Evolutionary conservation across 176 grass and related monocot genomes (phyloP), one percentile per base, ranked within the genome.

Genomic region (Chloris gayana): DNA sequence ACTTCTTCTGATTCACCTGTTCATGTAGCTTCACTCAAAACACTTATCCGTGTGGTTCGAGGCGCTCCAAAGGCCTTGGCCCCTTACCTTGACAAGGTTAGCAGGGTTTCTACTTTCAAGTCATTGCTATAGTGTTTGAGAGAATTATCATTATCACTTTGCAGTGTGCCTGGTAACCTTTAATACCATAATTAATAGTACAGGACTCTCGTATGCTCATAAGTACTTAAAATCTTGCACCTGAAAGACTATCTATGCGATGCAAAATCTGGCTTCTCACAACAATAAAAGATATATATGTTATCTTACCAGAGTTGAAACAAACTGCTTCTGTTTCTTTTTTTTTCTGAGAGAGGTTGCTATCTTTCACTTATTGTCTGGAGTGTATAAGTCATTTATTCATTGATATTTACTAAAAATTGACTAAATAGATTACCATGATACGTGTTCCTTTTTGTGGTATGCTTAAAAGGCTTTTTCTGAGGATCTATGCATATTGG

Each of bases 1-100:
- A 94, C 87, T 85, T 91, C 83, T 32, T 94, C 91, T 77, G 95
- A 98, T 91, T 98, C 95, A 77, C 87, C 91, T 82, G 90, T 94
- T 78, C 95, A 98, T 64, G 67, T 98, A 39, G 88, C 88, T 65
- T 92, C 91, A 35, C 69, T 98, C 50, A 98, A 94, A 81, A 89
- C 89, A 81, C 68, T 98, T 46, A 88, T 92, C 76, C 91, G 95
- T 77, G 89, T 92, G 68, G 88, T 94, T 69, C 87, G 95, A 74
- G 88, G 92, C 1, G 75, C 85, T 80, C 92, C 90, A 19, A 98
- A 98, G 84, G 50, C 79, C 42, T 85, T 98, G 81, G 90, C 81
- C 59, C 85, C 81, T 67, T 88, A 94, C 73, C 90, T 98, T 35
- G 95, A 94, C 80, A 98, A 94, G 95, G 95, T 98, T 82, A 83